Evolutionary conservation across 2,329 filamentous ascomycete genomes (phyloP), one percentile per base, ranked within the genome.

Genomic region (Ceratocystiopsis sp.): DNA sequence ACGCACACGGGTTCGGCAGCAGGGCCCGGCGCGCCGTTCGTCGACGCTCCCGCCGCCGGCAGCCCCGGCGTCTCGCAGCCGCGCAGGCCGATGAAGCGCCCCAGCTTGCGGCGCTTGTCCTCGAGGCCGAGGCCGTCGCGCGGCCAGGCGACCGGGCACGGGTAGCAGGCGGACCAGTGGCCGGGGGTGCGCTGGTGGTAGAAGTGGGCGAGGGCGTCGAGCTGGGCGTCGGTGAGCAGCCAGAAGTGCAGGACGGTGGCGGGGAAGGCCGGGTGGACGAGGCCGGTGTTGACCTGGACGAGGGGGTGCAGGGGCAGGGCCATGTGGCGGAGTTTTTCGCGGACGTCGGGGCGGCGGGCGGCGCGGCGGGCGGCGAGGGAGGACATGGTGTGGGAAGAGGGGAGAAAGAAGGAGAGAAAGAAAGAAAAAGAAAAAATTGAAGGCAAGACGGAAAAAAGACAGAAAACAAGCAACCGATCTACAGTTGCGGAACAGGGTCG

Each of bases 51-150:
- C 38, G 19, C 36, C 41, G 33, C 17, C 25, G 4, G 18, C 36
- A 11, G 32, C 25, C 53, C 47, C 11, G 64, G 63, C 16, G 55
- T 57, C 35, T 67, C 61, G 48, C 65, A 67, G 2, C 78, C 80
- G 41, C 73, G 62, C 45, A 86, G 62, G 13, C 81, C 81, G 55
- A 85, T 84, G 51, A 86, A 86, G 51, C 72, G 66, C 38, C 80
- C 81, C 55, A 85, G 73, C 60, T 77, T 76, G 48, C 80, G 65
- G 48, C 80, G 67, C 66, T 86, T 86, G 55, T 86, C 69, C 57
- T 77, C 72, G 21, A 78, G 57, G 3, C 64, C 59, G 46, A 75
- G 57, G 9, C 43, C 49, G 46, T 66, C 60, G 6, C 59, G 57
- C 2, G 59, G 56, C 80, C 80, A 85, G 42, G 64, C 59, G 54